Evolutionary conservation across 805 yeast genomes (phyloP).

Genomic region (Blastobotrys parvus): DNA sequence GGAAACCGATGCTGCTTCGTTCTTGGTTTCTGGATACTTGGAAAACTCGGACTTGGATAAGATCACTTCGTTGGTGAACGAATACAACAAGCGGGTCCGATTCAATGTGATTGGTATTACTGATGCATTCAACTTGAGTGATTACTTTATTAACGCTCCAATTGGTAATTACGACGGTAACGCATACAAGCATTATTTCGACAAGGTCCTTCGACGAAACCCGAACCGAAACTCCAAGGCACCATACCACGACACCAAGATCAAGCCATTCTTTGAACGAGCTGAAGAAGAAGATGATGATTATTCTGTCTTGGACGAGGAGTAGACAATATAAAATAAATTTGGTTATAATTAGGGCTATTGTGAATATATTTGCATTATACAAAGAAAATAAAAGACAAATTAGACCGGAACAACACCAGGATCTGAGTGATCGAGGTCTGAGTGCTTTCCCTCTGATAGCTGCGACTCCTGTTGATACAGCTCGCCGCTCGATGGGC

Average conservation of each 20-base stretch:
- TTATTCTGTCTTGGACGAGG: neutral
- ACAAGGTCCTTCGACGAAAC: constrained; percentile 46
- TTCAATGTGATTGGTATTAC: constrained; percentile 68
- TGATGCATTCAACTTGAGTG: constrained; percentile 76
- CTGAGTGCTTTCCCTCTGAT: too few species aligned
- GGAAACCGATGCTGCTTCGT: constrained; percentile 63
- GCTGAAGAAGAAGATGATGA: constrained; percentile 18
- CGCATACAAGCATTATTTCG: constrained; percentile 70
- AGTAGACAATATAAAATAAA: too few species aligned
- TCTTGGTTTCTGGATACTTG: constrained; percentile 56
- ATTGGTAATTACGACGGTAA: constrained; percentile 78
- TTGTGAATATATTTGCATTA: too few species aligned
- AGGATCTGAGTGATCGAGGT: too few species aligned
- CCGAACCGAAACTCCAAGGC: constrained; percentile 42
- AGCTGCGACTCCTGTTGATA: too few species aligned
- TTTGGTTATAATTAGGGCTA: neutral
- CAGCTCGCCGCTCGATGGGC: too few species aligned
- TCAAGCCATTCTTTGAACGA: constrained; percentile 30
- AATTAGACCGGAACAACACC: too few species aligned
- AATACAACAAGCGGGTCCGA: constrained; percentile 45
- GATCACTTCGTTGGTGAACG: constrained; percentile 36
- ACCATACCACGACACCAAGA: constrained; percentile 38
- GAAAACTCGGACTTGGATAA: constrained; percentile 39
- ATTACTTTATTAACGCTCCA: constrained; percentile 72
- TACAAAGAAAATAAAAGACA: too few species aligned